Evolutionary conservation across 2,329 filamentous ascomycete species (phyloP), one percentile per base, ranked within the genome.

Genomic region (Penicillium polonicum): DNA sequence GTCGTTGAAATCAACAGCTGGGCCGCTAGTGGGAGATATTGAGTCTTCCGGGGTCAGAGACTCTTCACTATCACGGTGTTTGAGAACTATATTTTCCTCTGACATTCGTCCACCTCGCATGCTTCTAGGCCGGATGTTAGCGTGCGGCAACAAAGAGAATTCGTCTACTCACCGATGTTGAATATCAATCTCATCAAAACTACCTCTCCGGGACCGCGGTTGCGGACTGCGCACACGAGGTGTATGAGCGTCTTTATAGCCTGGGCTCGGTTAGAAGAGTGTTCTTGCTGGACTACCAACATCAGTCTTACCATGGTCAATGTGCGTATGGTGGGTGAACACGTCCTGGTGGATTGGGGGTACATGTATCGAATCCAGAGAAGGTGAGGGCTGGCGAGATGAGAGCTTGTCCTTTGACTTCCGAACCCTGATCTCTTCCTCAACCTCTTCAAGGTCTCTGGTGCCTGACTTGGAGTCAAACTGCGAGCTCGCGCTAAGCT

Each of bases 281-380:
- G 2, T 6, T 13, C 13, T 13, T 53, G 25, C 6, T n/a, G 5
- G 17, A 3, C n/a, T n/a, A 35, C 27, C 12, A 21, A 38, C 8
- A 29, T 75, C n/a, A 8, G 7, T 42, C 65, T 53, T 64, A 91
- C 90, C 92, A 76, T 96, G 91, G 70, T 96, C 90, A 66, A 95
- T 88, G 70, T 93, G 89, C 57, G 88, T 84, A 72, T 94, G 93
- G 75, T 94, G 90, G 0, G 91, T 95, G 64, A 95, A 92, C 58
- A 96, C 87, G 71, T 96, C 90, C 69, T 93, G 86, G 74, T 93
- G 90, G 65, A 96, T 91, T 0, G 88, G 89, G 35, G 91, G 91
- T 21, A 88, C 87, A 42, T 86, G 83, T 67, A 94, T 87, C 44
- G 89, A 86, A 44, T 83, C 81, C 9, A 78, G 76, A 48, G 76